phyloP scores from a whole-genome alignment of 2,329 filamentous ascomycete genomes.

The Talaromyces atroroseus region DNA sequence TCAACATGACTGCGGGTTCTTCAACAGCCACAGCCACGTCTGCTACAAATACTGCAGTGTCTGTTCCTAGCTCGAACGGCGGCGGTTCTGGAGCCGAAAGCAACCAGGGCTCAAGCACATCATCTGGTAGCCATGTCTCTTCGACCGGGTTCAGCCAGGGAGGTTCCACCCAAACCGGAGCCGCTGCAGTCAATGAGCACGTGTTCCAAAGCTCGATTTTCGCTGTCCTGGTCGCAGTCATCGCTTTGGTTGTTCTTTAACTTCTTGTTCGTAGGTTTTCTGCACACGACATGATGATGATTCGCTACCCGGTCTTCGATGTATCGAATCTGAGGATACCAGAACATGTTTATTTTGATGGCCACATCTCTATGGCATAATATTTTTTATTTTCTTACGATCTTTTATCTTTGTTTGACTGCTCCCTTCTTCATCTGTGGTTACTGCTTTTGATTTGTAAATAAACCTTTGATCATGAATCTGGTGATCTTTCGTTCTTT shows the following conservation, averaged over 20 bases:
- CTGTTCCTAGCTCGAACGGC: constrained; percentile 29
- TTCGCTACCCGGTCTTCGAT: background rate
- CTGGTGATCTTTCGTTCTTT: background rate
- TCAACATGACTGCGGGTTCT: constrained; percentile 57
- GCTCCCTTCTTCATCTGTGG: background rate
- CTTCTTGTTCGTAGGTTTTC: background rate
- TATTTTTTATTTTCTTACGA: background rate
- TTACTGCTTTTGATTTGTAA: background rate
- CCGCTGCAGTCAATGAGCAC: constrained; percentile 33
- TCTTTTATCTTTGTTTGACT: background rate
- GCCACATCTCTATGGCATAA: constrained; percentile 5
- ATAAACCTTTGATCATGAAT: background rate
- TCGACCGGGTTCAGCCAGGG: constrained; percentile 30
- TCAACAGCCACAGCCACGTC: constrained; percentile 6
- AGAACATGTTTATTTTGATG: background rate
- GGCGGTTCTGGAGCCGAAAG: constrained; percentile 20
- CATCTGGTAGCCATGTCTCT: background rate
- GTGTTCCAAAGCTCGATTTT: constrained; percentile 40
- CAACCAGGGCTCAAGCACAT: background rate
- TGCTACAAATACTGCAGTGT: constrained; percentile 17
- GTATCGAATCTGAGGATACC: background rate
- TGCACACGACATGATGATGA: background rate
- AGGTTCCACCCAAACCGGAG: constrained; percentile 19
- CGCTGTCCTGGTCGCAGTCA: constrained; percentile 42
- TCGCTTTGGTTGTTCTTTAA: constrained; percentile 39